Conservation (phyloP, 1,139 yeast species). For the Meyerozyma smithsonii region DNA sequence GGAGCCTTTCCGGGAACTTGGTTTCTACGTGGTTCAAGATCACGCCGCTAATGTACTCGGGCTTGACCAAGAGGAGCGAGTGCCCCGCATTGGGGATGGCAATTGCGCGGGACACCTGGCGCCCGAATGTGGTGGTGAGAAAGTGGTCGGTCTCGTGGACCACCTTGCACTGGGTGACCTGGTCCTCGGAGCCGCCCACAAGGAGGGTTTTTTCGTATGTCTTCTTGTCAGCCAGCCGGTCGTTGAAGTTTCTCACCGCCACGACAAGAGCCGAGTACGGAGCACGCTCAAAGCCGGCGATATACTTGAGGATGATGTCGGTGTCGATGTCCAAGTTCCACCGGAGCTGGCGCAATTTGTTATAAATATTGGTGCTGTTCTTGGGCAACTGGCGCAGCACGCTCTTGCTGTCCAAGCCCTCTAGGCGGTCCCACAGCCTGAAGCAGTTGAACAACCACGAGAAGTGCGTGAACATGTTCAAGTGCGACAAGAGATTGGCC, state of each 20-base stretch:
- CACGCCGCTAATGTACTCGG: conserved; percentile 61
- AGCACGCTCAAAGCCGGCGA: conserved; percentile 43
- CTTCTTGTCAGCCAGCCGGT: conserved; percentile 25
- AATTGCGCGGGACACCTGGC: conserved; percentile 29
- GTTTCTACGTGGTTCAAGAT: conserved; percentile 55
- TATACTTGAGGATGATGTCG: conserved; percentile 47
- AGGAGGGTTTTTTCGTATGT: conserved; percentile 43
- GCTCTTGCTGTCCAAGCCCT: conserved; percentile 57
- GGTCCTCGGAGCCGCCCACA: conserved; percentile 56
- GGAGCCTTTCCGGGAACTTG: conserved; percentile 42
- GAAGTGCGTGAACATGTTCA: conserved; percentile 25
- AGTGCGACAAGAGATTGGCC: conserved; percentile 6
- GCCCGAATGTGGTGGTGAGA: conserved; percentile 21
- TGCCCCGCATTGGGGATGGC: conserved; percentile 60
- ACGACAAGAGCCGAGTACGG: conserved; percentile 39
- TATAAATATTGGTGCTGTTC: conserved; percentile 27
- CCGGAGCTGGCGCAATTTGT: conserved; percentile 55
- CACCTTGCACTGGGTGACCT: conserved; percentile 44
- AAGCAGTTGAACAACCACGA: conserved; percentile 54
- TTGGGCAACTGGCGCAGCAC: conserved; percentile 49
- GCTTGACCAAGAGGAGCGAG: conserved; percentile 58
- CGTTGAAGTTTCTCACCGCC: conserved; percentile 34
- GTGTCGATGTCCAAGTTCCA: conserved; percentile 70
- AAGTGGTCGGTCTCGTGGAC: conserved; percentile 23
- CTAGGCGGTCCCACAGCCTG: conserved; percentile 56